Evolutionary conservation across 1,284 basidiomycete species (phyloP).

Genomic region (Pseudomicrostroma phylloplanum): DNA sequence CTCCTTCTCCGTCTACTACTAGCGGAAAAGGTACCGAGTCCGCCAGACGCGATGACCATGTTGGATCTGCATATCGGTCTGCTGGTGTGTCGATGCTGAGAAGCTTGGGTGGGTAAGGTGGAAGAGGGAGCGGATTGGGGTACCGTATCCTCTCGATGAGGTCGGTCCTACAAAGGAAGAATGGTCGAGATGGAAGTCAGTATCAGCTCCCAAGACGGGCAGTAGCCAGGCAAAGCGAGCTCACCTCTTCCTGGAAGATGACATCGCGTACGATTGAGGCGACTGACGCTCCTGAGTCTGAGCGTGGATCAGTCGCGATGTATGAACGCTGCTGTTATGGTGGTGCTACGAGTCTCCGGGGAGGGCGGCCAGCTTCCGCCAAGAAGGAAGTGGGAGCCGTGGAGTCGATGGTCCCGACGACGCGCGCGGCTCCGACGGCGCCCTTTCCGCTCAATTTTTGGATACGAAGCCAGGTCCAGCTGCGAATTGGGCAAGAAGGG

Average conservation of each 20-base stretch:
- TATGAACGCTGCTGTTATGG: too few relatives aligned
- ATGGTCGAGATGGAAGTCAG: not conserved
- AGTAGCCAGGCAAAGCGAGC: not conserved
- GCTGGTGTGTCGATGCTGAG: slow-evolving; percentile 32
- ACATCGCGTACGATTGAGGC: too few relatives aligned
- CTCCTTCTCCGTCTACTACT: slow-evolving; percentile 43
- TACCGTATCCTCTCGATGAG: slow-evolving; percentile 48
- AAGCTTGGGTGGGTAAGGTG: slow-evolving; percentile 48
- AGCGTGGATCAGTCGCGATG: too few relatives aligned
- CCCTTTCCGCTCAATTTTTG: too few relatives aligned
- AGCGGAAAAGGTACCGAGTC: slow-evolving; percentile 39
- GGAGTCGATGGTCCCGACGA: too few relatives aligned
- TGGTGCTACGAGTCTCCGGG: too few relatives aligned
- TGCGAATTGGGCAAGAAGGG: too few relatives aligned
- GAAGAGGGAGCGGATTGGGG: slow-evolving; percentile 49
- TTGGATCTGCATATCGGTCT: slow-evolving; percentile 34
- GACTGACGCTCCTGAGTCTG: too few relatives aligned
- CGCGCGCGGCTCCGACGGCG: too few relatives aligned
- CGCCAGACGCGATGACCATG: slow-evolving; percentile 39
- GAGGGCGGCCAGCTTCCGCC: too few relatives aligned
- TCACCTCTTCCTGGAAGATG: slow-evolving; percentile 4
- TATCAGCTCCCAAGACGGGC: not conserved
- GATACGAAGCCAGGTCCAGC: too few relatives aligned
- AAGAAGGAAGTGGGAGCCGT: too few relatives aligned
- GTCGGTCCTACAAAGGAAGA: slow-evolving; percentile 17